These are phyloP conservation scores for Heliocybe sulcata DNA, from an alignment of 1,284 basidiomycete species.

Conservation along the genomic window DNA sequence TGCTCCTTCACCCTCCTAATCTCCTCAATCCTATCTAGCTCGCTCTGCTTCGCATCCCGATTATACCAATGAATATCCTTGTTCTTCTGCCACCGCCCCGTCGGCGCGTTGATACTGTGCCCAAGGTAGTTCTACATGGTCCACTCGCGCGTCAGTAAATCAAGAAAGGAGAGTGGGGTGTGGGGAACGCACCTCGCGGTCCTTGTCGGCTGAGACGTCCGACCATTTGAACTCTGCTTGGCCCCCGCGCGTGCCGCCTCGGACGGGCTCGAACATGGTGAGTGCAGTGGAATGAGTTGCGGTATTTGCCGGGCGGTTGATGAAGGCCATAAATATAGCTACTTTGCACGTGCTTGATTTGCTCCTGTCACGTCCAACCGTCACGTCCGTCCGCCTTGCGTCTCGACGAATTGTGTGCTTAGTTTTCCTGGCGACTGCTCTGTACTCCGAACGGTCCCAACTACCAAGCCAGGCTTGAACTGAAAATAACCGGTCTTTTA, in stretches of 20 bases:
- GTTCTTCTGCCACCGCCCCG: constrained; percentile 92
- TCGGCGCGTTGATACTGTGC: constrained; percentile 87
- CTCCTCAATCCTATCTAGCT: constrained; percentile 56
- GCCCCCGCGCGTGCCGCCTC: constrained; percentile 82
- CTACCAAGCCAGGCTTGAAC: too few relatives aligned
- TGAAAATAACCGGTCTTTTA: too few relatives aligned
- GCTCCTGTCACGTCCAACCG: too few relatives aligned
- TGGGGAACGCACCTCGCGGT: constrained; percentile 62
- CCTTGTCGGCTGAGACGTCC: constrained; percentile 86
- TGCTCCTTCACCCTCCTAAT: constrained; percentile 76
- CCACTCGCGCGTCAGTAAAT: constrained; percentile 1
- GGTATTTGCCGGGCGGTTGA: too few relatives aligned
- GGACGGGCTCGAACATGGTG: constrained; percentile 71
- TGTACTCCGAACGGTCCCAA: too few relatives aligned
- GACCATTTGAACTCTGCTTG: constrained; percentile 91
- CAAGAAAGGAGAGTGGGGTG: too few relatives aligned
- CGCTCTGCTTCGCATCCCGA: constrained; percentile 44
- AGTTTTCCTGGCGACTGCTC: too few relatives aligned
- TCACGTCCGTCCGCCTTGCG: too few relatives aligned
- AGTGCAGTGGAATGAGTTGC: background rate
- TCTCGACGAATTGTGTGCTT: too few relatives aligned
- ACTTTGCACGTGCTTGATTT: too few relatives aligned
- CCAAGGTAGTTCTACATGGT: constrained; percentile 76
- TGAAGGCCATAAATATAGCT: too few relatives aligned
- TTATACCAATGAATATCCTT: constrained; percentile 93